phyloP scores from a whole-genome alignment of 768 basidiomycete genomes.

The Boletus pseudo-olivaceus region DNA sequence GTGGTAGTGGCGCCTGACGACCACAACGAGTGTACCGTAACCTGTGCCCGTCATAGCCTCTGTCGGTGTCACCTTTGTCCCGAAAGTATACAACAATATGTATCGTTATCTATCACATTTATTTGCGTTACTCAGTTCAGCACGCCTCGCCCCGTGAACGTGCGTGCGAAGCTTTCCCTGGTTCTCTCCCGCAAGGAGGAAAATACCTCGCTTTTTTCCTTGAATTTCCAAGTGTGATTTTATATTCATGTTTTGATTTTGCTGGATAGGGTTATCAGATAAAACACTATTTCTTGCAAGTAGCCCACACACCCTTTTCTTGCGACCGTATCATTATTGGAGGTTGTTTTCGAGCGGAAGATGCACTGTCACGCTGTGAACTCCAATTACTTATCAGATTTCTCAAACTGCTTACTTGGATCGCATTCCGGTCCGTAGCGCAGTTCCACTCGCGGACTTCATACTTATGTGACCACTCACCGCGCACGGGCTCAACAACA shows the following conservation, averaged over 20 bases:
- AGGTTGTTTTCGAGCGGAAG: neutral
- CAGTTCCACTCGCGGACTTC: neutral
- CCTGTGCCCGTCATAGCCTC: neutral
- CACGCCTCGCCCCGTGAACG: slow-evolving; percentile 21
- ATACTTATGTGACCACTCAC: neutral
- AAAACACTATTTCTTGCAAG: slow-evolving; percentile 1
- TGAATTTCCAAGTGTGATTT: slow-evolving; percentile 8
- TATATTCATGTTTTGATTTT: neutral
- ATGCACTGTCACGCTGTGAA: neutral
- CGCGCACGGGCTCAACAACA: neutral
- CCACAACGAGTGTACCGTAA: neutral
- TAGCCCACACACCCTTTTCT: neutral
- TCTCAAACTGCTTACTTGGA: neutral
- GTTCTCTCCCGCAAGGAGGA: slow-evolving; percentile 10
- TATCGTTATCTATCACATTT: neutral
- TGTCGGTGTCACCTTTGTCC: neutral
- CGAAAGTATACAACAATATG: neutral
- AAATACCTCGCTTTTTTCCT: slow-evolving; percentile 11
- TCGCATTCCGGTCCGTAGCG: neutral
- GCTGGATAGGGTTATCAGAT: slow-evolving; percentile 3
- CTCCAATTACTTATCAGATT: neutral
- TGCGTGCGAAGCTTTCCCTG: slow-evolving; percentile 25
- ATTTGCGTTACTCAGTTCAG: neutral
- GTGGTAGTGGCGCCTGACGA: neutral
- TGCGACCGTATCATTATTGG: neutral